These are phyloP conservation scores for Paraconiothyrium brasiliense DNA, from an alignment of 2,329 filamentous ascomycete species.

Conservation along the genomic window DNA sequence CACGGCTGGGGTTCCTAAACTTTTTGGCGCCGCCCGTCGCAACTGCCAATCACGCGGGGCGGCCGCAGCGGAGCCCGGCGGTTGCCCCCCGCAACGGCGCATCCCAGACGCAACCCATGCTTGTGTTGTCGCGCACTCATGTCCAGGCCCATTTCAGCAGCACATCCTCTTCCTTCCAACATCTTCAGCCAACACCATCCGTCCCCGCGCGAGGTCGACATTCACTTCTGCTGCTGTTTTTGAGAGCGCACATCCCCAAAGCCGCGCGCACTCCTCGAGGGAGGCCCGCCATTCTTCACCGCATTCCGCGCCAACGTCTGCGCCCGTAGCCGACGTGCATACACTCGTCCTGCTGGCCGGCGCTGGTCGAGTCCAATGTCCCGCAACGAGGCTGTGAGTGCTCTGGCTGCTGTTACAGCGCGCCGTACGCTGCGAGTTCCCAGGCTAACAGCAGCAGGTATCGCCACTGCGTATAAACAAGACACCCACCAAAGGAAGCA, in stretches of 20 bases:
- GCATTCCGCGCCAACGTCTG: slow-evolving; percentile 37
- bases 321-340: slow-evolving; percentile 33
- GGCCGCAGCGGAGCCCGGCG: background rate
- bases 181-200: slow-evolving; percentile 29
- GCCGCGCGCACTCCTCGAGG: slow-evolving; percentile 36
- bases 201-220: slow-evolving; percentile 34
- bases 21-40: slow-evolving; percentile 13
- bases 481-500: slow-evolving; percentile 66
- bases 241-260: slow-evolving; percentile 27
- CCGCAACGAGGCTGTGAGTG: slow-evolving; percentile 52
- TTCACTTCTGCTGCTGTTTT: slow-evolving; percentile 37
- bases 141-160: slow-evolving; percentile 32
- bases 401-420: background rate
- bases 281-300: slow-evolving; percentile 44
- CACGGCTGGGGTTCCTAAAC: slow-evolving; percentile 13
- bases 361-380: slow-evolving; percentile 45
- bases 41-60: slow-evolving; percentile 19
- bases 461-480: slow-evolving; percentile 84
- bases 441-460: slow-evolving; percentile 61
- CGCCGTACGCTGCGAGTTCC: background rate
- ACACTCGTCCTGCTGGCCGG: slow-evolving; percentile 24
- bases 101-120: slow-evolving; percentile 31
- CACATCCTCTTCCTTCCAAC: slow-evolving; percentile 37
- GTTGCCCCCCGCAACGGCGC: slow-evolving; percentile 30
- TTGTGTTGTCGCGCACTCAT: slow-evolving; percentile 35